phyloP scores from a whole-genome alignment of 495 filamentous ascomycete genomes.

The Clohesyomyces aquaticus region DNA sequence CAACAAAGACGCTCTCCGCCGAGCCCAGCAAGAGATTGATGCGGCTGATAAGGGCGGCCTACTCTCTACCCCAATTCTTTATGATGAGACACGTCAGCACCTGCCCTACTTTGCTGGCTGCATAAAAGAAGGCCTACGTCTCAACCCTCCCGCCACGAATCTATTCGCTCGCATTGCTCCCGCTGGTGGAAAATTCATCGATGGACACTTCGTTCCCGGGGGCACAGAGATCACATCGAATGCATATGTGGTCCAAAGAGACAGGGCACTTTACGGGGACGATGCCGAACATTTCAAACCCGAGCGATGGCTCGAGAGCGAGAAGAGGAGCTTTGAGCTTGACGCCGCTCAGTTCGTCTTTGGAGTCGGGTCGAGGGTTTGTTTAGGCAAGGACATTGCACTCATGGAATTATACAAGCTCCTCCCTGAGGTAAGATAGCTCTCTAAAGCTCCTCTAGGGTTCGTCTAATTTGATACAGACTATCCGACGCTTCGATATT shows the following conservation, averaged over 20 bases:
- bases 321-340: slow-evolving; percentile 34
- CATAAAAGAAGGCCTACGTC: slow-evolving; percentile 61
- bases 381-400: slow-evolving; percentile 38
- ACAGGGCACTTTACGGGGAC: slow-evolving; percentile 61
- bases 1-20: slow-evolving; percentile 49
- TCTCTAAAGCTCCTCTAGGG: no score
- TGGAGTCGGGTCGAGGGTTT: slow-evolving; percentile 32
- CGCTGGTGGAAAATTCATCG: slow-evolving; percentile 55
- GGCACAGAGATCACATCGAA: slow-evolving; percentile 58
- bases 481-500: slow-evolving; percentile 29
- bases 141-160: slow-evolving; percentile 63
- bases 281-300: slow-evolving; percentile 66
- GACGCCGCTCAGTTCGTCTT: slow-evolving; percentile 31
- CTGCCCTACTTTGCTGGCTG: slow-evolving; percentile 66
- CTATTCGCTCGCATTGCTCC: slow-evolving; percentile 58
- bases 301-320: slow-evolving; percentile 66
- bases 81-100: slow-evolving; percentile 44
- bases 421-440: slow-evolving; percentile 36
- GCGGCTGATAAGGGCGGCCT: slow-evolving; percentile 46
- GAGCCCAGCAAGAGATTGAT: slow-evolving; percentile 54
- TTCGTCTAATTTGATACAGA: neutral
- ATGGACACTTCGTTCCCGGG: slow-evolving; percentile 57
- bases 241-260: slow-evolving; percentile 58
- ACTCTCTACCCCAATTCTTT: slow-evolving; percentile 49
- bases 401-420: slow-evolving; percentile 39